Percentiles rank a stretch among this genome's conserved stretches.
phyloP scores from a whole-genome alignment of 441 rosid genomes.

The Eruca vesicaria region DNA sequence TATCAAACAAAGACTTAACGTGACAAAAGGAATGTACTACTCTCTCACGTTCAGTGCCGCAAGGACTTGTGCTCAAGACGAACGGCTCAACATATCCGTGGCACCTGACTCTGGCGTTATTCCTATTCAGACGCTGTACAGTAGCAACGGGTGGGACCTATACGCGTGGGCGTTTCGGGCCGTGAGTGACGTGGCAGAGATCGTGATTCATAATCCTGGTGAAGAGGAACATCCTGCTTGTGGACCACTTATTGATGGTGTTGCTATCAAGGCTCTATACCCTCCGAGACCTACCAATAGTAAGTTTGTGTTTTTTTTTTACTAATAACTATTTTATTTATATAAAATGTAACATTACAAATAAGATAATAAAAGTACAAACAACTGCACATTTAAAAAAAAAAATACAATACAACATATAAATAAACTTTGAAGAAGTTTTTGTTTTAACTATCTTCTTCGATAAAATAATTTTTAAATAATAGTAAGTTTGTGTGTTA shows the following conservation, averaged over 20 bases:
- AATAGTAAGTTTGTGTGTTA: conserved; percentile 49
- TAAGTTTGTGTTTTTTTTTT: no score
- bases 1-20: conserved; percentile 47
- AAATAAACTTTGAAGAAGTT: no score
- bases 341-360: no score
- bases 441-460: no score
- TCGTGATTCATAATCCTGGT: conserved; percentile 81
- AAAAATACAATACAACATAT: no score
- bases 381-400: no score
- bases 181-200: conserved; percentile 33
- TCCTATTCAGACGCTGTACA: conserved; percentile 79
- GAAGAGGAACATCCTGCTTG: conserved; percentile 96
- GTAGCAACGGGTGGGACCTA: conserved; percentile 84
- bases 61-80: conserved; percentile 68
- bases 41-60: conserved; percentile 66
- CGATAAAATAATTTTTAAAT: no score
- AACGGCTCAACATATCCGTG: conserved; percentile 56
- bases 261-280: conserved; percentile 63
- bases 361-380: no score
- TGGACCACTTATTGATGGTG: conserved; percentile 81
- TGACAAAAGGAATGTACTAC: conserved; percentile 51
- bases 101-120: conserved; percentile 70
- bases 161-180: conserved; percentile 87
- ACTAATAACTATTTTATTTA: no score
- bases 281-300: conserved; percentile 73